Percentiles rank a stretch among this genome's conserved stretches.
Conservation (phyloP, 2,329 filamentous ascomycete species). For the Apiospora saccharicola region DNA sequence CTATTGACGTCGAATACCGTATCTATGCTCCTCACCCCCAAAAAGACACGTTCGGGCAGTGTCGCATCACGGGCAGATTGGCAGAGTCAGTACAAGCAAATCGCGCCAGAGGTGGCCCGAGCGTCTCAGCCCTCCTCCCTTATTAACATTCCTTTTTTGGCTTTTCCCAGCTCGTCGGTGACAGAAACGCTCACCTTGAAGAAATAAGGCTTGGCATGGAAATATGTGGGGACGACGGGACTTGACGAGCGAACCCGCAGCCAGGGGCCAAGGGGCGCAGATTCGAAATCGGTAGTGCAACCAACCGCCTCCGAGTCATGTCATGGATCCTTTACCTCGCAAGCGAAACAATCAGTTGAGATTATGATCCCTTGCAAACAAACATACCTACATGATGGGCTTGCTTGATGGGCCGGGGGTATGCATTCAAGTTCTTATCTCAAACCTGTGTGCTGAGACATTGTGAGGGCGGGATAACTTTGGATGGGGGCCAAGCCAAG, state of each 20-base stretch:
- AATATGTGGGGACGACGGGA: not conserved
- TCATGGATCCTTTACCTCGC: not conserved
- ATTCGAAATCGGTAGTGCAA: slow-evolving; percentile 19
- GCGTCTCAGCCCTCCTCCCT: not conserved
- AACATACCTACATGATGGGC: not conserved
- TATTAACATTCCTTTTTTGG: not conserved
- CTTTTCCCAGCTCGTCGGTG: slow-evolving; percentile 13
- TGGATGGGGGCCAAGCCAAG: not conserved
- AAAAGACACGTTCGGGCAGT: slow-evolving; percentile 17
- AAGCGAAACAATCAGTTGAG: not conserved
- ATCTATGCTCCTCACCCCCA: not conserved
- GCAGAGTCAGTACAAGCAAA: not conserved
- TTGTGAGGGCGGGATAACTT: not conserved
- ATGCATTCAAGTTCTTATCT: not conserved
- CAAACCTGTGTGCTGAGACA: not conserved
- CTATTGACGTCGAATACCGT: not conserved
- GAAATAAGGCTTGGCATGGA: not conserved
- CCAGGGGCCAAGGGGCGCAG: slow-evolving; percentile 15
- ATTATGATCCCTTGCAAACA: not conserved
- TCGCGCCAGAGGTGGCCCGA: slow-evolving; percentile 12
- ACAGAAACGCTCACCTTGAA: slow-evolving; percentile 16
- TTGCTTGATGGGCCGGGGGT: not conserved
- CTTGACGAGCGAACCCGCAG: slow-evolving; percentile 21
- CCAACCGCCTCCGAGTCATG: slow-evolving; percentile 18
- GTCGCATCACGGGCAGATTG: slow-evolving; percentile 8